Evolutionary conservation across 2,329 filamentous ascomycete genomes (phyloP).

Genomic region (Emydomyces testavorans): DNA sequence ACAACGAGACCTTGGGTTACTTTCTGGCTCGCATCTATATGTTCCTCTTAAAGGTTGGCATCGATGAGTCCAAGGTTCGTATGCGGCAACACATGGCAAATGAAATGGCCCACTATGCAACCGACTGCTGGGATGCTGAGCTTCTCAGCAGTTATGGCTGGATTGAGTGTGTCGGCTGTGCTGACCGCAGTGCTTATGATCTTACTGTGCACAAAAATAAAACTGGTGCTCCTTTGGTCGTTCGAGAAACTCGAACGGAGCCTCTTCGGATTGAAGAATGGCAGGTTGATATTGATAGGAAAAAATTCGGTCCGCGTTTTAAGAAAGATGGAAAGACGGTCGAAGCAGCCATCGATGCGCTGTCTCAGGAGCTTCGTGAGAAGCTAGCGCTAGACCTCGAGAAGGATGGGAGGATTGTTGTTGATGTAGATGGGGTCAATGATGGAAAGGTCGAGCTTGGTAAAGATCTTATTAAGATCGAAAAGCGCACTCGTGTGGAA

Average conservation of each 20-base stretch:
- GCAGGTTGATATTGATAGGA: constrained; percentile 79
- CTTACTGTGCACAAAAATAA: constrained; percentile 84
- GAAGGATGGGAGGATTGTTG: constrained; percentile 59
- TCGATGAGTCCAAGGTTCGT: constrained; percentile 76
- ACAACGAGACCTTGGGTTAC: constrained; percentile 97
- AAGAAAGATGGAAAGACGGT: constrained; percentile 88
- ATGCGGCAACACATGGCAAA: constrained; percentile 96
- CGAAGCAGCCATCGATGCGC: constrained; percentile 62
- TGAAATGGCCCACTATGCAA: constrained; percentile 86
- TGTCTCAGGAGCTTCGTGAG: constrained; percentile 71
- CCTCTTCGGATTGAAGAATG: constrained; percentile 76
- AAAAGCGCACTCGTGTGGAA: constrained; percentile 70
- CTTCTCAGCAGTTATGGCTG: constrained; percentile 84
- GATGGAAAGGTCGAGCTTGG: constrained; percentile 67
- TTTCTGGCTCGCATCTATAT: constrained; percentile 88
- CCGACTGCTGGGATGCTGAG: constrained; percentile 97
- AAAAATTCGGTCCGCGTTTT: constrained; percentile 89
- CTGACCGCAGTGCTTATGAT: constrained; percentile 91
- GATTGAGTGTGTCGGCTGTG: constrained; percentile 97
- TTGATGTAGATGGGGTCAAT: constrained; percentile 58
- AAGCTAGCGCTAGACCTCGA: constrained; percentile 63
- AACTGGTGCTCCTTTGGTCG: constrained; percentile 74
- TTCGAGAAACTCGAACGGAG: constrained; percentile 67
- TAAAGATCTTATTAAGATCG: constrained; percentile 70
- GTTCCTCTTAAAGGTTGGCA: constrained; percentile 78